These are phyloP conservation scores for Aspergillus ostianus DNA, from an alignment of 495 filamentous ascomycete genomes.

Conservation along the genomic window DNA sequence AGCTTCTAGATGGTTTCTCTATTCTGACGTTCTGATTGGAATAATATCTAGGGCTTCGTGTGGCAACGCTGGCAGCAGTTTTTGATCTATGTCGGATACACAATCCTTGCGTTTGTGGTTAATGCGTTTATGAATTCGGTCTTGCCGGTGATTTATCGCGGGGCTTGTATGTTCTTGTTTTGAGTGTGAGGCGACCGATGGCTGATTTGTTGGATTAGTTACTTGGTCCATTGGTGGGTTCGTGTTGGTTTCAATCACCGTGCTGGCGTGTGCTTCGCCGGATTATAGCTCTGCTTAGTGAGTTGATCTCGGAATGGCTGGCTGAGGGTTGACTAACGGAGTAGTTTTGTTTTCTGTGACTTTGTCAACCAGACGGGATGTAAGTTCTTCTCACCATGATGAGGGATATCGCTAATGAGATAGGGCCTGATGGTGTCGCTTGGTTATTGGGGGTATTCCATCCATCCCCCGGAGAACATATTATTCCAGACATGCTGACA, in stretches of 20 bases:
- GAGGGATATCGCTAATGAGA: slow-evolving; percentile 15
- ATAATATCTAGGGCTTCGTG: slow-evolving; percentile 38
- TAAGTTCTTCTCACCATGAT: slow-evolving; percentile 8
- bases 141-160: slow-evolving; percentile 62
- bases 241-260: slow-evolving; percentile 61
- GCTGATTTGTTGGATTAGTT: slow-evolving; percentile 34
- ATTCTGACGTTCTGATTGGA: slow-evolving; percentile 3
- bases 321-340: not conserved
- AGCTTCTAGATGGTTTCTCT: no score
- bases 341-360: slow-evolving; percentile 54
- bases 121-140: slow-evolving; percentile 64
- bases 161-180: slow-evolving; percentile 28
- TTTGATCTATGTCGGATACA: slow-evolving; percentile 65
- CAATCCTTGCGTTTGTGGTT: slow-evolving; percentile 56
- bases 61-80: slow-evolving; percentile 67
- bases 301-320: slow-evolving; percentile 28
- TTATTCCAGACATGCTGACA: slow-evolving; percentile 6
- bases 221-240: slow-evolving; percentile 66
- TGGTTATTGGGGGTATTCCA: slow-evolving; percentile 52
- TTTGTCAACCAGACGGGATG: slow-evolving; percentile 59
- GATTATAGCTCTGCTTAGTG: slow-evolving; percentile 57
- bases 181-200: not conserved
- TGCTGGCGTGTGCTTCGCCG: slow-evolving; percentile 59
- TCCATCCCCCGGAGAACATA: not conserved
- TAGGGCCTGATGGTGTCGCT: slow-evolving; percentile 57